Conservation (phyloP, 768 basidiomycete species). For the Coprinopsis marcescibilis region DNA sequence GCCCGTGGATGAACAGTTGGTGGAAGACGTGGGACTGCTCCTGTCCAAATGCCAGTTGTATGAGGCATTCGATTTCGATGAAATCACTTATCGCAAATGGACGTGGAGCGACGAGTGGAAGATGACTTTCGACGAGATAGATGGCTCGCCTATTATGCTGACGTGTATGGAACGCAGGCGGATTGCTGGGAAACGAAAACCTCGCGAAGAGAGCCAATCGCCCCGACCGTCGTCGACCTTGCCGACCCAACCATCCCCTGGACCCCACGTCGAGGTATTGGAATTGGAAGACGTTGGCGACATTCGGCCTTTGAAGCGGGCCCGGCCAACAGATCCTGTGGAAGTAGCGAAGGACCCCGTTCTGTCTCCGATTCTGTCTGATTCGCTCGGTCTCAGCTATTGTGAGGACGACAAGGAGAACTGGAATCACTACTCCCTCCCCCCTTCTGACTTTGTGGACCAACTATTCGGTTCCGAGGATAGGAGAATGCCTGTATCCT, state of each 20-base stretch:
- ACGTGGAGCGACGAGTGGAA: background rate
- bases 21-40: background rate
- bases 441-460: no score
- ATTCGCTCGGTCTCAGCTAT: no score
- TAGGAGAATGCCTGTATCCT: no score
- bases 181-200: background rate
- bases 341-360: no score
- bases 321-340: no score
- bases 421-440: no score
- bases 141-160: background rate
- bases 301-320: no score
- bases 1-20: background rate
- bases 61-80: background rate
- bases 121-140: background rate
- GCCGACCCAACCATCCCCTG: background rate
- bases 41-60: background rate
- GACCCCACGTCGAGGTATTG: background rate
- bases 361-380: no score
- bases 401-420: conserved; percentile 8
- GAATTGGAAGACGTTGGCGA: background rate
- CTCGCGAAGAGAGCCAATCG: background rate
- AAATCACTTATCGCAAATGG: background rate
- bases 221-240: background rate
- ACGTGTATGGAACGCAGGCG: conserved; percentile 5
- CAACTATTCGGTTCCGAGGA: no score